Evolutionary conservation across 345 rosid species (phyloP).

Genomic region (Gossypium arboreum): DNA sequence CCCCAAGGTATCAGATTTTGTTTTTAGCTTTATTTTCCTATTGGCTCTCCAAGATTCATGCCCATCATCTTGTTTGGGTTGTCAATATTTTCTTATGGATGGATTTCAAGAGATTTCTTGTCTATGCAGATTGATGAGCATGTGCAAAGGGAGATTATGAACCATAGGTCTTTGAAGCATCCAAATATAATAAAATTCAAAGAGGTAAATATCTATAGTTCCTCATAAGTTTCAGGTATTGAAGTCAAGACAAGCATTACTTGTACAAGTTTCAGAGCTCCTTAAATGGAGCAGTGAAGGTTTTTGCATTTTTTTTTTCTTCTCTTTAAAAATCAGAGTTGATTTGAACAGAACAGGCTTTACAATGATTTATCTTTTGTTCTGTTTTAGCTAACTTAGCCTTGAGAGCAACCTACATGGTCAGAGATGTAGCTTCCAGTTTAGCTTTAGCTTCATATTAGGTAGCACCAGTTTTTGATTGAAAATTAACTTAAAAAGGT

Average conservation of each 20-base stretch:
- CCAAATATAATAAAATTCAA: conserved; percentile 82
- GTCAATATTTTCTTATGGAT: neutral
- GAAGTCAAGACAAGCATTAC: neutral
- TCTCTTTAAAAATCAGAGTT: neutral
- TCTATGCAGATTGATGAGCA: conserved; percentile 76
- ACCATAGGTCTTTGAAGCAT: conserved; percentile 86
- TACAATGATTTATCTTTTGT: neutral
- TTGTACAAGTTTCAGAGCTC: neutral
- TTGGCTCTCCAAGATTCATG: no score
- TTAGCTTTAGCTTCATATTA: neutral
- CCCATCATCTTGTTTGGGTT: neutral
- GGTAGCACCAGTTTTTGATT: neutral
- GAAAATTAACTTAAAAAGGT: neutral
- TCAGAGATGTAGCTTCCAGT: neutral
- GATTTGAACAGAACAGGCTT: neutral
- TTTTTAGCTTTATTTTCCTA: neutral
- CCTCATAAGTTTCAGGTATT: neutral
- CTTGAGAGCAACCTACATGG: no score
- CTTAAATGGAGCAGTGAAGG: neutral
- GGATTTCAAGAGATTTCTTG: neutral
- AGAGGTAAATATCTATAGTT: conserved; percentile 41
- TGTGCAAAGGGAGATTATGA: conserved; percentile 93
- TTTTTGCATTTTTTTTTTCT: neutral
- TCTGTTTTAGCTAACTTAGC: neutral
- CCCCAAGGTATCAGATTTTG: conserved; percentile 41